These are phyloP conservation scores for Podaxis sp. DNA, from an alignment of 768 basidiomycete species.

Conservation along the genomic window DNA sequence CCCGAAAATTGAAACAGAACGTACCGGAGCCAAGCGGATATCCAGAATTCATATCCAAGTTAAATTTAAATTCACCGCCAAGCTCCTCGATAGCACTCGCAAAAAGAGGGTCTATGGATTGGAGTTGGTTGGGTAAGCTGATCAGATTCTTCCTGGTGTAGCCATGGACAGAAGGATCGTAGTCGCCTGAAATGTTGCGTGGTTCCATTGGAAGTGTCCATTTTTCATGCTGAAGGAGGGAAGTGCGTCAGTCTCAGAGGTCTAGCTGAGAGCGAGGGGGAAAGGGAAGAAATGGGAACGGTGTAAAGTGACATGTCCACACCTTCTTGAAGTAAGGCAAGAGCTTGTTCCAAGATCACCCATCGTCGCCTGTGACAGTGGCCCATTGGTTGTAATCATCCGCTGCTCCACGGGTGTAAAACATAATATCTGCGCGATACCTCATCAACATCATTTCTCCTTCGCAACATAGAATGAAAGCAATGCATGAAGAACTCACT, in stretches of 20 bases:
- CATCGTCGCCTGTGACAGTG: conserved; percentile 27
- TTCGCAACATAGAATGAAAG: neutral
- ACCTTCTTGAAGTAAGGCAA: conserved; percentile 31
- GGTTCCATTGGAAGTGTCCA: conserved; percentile 34
- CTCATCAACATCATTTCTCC: neutral
- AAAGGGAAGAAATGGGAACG: too few species aligned
- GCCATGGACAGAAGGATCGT: conserved; percentile 36
- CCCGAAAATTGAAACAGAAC: neutral
- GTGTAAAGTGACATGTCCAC: neutral
- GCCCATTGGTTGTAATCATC: conserved; percentile 29
- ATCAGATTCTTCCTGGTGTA: conserved; percentile 30
- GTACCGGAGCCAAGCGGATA: conserved; percentile 31
- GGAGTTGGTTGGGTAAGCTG: conserved; percentile 31
- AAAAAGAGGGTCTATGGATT: conserved; percentile 30
- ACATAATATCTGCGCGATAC: conserved; percentile 26
- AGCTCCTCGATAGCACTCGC: conserved; percentile 30
- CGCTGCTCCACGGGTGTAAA: conserved; percentile 31
- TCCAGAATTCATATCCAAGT: conserved; percentile 30
- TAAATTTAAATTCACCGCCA: conserved; percentile 24
- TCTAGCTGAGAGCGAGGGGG: too few species aligned
- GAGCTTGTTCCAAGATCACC: conserved; percentile 35
- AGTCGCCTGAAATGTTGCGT: conserved; percentile 37
- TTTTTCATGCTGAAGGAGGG: conserved; percentile 32
- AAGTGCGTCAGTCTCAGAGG: neutral
- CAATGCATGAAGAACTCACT: conserved; percentile 8